phyloP scores from a whole-genome alignment of 2,329 filamentous ascomycete species.

The Ophiostoma montium region DNA sequence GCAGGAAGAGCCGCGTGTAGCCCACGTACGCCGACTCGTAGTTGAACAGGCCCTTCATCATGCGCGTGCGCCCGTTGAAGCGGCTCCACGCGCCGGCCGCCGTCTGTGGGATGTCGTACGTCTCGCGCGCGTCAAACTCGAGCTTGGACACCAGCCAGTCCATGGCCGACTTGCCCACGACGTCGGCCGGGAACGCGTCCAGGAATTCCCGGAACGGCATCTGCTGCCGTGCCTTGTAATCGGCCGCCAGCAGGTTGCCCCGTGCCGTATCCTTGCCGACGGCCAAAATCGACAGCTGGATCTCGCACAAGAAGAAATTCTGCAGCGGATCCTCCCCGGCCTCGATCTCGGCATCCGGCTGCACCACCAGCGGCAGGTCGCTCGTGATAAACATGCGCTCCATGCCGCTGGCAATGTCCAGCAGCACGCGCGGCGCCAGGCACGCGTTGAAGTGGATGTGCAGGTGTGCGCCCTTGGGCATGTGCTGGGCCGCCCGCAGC shows the following conservation, averaged over 20 bases:
- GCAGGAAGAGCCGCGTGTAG: slow-evolving; percentile 46
- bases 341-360: slow-evolving; percentile 4
- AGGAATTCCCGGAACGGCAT: slow-evolving; percentile 32
- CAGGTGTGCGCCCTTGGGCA: slow-evolving; percentile 60
- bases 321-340: slow-evolving; percentile 6
- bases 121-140: slow-evolving; percentile 45
- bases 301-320: slow-evolving; percentile 39
- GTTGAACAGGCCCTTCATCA: slow-evolving; percentile 60
- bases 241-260: slow-evolving; percentile 31
- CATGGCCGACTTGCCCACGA: slow-evolving; percentile 20
- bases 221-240: slow-evolving; percentile 27
- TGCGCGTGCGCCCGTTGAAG: slow-evolving; percentile 55
- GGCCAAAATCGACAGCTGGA: slow-evolving; percentile 44
- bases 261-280: slow-evolving; percentile 20
- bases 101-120: slow-evolving; percentile 37
- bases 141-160: slow-evolving; percentile 50
- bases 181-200: slow-evolving; percentile 20
- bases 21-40: slow-evolving; percentile 47
- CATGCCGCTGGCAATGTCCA: slow-evolving; percentile 40
- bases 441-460: slow-evolving; percentile 73
- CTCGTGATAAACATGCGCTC: slow-evolving; percentile 57
- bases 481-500: slow-evolving; percentile 37
- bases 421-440: slow-evolving; percentile 43
- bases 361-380: slow-evolving; percentile 31
- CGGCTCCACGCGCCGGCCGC: slow-evolving; percentile 39